phyloP scores from a whole-genome alignment of 371 early-diverging fungal species.

The Mortierella sp. region DNA sequence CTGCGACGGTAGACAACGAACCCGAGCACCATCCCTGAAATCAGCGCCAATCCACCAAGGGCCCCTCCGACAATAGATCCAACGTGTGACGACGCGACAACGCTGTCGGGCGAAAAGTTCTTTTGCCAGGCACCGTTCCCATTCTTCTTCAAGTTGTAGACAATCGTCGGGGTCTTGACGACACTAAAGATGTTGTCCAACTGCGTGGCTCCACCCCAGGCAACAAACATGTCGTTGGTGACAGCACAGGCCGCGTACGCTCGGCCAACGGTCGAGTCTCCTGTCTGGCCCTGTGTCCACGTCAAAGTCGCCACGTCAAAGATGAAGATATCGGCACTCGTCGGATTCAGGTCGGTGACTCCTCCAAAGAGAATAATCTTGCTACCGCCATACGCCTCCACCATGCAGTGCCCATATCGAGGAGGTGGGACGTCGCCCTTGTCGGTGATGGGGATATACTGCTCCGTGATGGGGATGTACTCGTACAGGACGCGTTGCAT shows the following conservation, averaged over 20 bases:
- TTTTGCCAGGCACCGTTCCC: neutral
- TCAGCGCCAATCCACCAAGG: neutral
- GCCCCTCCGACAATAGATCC: neutral
- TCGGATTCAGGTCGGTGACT: neutral
- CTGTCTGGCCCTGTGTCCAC: constrained; percentile 40
- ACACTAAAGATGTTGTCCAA: neutral
- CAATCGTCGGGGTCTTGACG: neutral
- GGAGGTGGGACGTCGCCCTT: constrained; percentile 13
- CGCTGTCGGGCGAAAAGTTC: neutral
- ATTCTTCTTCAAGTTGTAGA: neutral
- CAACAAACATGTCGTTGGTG: constrained; percentile 31
- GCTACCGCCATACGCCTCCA: constrained; percentile 17
- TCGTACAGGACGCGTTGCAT: neutral
- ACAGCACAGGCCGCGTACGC: constrained; percentile 36
- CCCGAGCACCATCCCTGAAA: neutral
- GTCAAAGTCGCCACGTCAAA: constrained; percentile 34
- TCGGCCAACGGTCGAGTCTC: constrained; percentile 19
- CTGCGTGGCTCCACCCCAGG: constrained; percentile 30
- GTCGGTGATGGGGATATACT: neutral
- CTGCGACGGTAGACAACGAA: neutral
- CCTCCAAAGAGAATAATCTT: constrained; percentile 40
- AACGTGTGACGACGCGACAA: neutral
- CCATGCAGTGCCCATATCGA: constrained; percentile 8
- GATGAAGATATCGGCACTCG: constrained; percentile 24
- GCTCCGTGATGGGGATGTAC: neutral